These are phyloP conservation scores for Corinectria fuckeliana DNA, from an alignment of 2,329 filamentous ascomycete species.

Conservation along the genomic window DNA sequence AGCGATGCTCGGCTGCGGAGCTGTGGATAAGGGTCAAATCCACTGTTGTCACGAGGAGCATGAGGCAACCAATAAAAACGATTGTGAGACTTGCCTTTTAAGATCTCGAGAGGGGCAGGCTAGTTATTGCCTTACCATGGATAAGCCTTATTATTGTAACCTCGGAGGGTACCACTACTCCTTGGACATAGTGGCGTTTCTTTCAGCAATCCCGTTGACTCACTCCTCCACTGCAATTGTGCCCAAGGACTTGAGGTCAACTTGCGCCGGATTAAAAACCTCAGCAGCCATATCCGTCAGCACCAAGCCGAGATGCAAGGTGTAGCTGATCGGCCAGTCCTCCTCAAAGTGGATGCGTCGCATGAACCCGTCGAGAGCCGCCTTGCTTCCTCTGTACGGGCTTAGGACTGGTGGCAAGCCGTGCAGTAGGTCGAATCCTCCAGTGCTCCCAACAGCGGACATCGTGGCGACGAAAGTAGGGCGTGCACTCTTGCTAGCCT, in stretches of 20 bases:
- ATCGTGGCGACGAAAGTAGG: slow-evolving; percentile 6
- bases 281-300: not conserved
- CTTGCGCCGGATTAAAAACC: not conserved
- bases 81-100: no score
- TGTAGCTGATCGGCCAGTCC: slow-evolving; percentile 30
- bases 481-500: not conserved
- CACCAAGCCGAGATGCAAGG: slow-evolving; percentile 22
- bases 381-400: slow-evolving; percentile 21
- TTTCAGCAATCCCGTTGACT: not conserved
- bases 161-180: not conserved
- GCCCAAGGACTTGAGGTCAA: not conserved
- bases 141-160: not conserved
- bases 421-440: not conserved
- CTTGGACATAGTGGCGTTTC: not conserved
- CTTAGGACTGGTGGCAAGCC: not conserved
- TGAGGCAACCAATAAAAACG: no score
- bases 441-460: not conserved
- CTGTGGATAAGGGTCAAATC: no score
- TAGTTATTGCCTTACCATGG: slow-evolving; percentile 14
- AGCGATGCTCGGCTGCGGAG: no score
- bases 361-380: slow-evolving; percentile 25
- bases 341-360: slow-evolving; percentile 32
- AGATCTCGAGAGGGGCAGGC: no score
- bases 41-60: no score
- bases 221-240: slow-evolving; percentile 3